Percentiles rank a stretch among this genome's conserved stretches.
Evolutionary conservation across 768 basidiomycete genomes (phyloP).

Genomic region (Lepiota brunneoincarnata): DNA sequence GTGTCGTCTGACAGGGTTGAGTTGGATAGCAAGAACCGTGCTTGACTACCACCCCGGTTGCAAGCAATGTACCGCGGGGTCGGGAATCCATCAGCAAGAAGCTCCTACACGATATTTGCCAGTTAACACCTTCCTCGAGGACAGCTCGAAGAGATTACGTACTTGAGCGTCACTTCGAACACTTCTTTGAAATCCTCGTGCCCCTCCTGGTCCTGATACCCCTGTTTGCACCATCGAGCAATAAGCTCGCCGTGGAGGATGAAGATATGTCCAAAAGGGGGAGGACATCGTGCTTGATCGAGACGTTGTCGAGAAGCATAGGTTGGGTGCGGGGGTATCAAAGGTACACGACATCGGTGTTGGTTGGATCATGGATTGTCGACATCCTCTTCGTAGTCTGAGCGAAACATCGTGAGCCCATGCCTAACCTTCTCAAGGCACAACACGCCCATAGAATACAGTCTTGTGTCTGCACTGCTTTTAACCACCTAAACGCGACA

Average conservation of each 20-base stretch:
- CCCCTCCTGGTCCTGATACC: constrained; percentile 97
- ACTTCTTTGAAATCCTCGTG: constrained; percentile 98
- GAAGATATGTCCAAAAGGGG: constrained; percentile 95
- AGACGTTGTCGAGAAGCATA: constrained; percentile 94
- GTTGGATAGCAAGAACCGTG: constrained; percentile 93
- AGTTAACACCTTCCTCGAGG: not conserved
- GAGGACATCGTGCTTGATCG: constrained; percentile 95
- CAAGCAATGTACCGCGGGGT: constrained; percentile 98
- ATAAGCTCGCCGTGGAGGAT: constrained; percentile 99
- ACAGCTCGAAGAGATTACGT: constrained; percentile 14
- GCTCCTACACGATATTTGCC: constrained; percentile 51
- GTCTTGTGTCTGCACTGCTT: constrained; percentile 99
- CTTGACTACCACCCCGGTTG: constrained; percentile 96
- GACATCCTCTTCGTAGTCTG: constrained; percentile 98
- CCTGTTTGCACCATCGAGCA: constrained; percentile 96
- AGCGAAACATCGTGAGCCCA: not conserved
- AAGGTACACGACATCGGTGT: constrained; percentile 98
- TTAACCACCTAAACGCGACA: constrained; percentile 97
- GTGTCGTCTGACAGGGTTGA: constrained; percentile 98
- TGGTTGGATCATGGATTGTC: constrained; percentile 99
- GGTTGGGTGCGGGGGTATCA: constrained; percentile 86
- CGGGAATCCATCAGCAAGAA: constrained; percentile 93
- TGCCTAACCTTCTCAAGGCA: constrained; percentile 5
- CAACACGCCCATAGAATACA: constrained; percentile 86
- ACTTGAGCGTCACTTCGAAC: constrained; percentile 89